Evolutionary conservation across 768 basidiomycete genomes (phyloP), one percentile per base, ranked within the genome.

Genomic region (Gelatoporia subvermispora): DNA sequence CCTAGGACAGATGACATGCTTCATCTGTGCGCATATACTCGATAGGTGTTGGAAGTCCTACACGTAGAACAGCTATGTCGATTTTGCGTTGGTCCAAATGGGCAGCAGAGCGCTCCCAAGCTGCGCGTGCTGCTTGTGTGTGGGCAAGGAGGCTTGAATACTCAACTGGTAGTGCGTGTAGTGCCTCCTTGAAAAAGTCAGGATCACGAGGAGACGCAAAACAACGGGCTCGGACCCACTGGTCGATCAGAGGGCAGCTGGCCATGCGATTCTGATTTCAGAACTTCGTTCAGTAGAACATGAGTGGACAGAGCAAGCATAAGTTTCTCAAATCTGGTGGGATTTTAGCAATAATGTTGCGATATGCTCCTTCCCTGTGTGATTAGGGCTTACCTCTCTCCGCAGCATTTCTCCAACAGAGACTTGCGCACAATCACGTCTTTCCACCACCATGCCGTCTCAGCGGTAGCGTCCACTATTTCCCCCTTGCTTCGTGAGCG

Each of bases 381-480:
- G 47, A 41, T 38, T 40, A 34, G 34, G 7, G 51, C 66, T 39
- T 42, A 79, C 78, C 70, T 70, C 47, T 74, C 74, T 20, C 79
- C 77, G 21, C 65, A 56, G 54, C 77, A 81, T 53, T 81, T 78
- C 49, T 81, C 79, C 22, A 81, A 56, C 21, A 80, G 53, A 8
- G 79, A 79, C 54, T 75, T 80, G 23, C 79, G 69, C 3, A 79
- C 76, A 3, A 78, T 66, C 2, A 79, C 70, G 43, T 78, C 75
- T 58, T 70, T 77, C 80, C 80, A 82, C 79, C 79, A 81, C 72
- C 68, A 72, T 2, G 65, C 65, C 20, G 28, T 31, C 11, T 41
- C 50, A 3, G 17, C 24, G 22, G 24, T 20, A n/a, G 50, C 45
- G 7, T 31, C 28, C 13, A 31, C 13, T 31, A 5, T 5, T 9